Conservation (phyloP, 2,329 filamentous ascomycete genomes). For the Endothia cerciana region DNA sequence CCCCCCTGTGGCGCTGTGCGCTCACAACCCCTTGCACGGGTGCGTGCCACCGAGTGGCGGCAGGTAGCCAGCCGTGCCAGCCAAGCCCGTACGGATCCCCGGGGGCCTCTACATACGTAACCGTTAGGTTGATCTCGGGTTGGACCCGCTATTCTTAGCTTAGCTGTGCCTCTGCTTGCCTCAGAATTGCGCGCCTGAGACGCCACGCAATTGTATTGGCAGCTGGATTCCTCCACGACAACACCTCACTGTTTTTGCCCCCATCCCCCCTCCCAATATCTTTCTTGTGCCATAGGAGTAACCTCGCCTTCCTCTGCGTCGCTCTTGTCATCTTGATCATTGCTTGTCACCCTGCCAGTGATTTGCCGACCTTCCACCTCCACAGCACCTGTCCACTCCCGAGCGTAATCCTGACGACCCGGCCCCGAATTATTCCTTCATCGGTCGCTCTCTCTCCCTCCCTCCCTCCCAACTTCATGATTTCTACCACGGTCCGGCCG, state of each 20-base stretch:
- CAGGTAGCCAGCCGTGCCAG: not conserved
- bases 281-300: not conserved
- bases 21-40: no score
- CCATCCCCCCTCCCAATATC: not conserved
- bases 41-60: not conserved
- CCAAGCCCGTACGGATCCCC: not conserved
- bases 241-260: not conserved
- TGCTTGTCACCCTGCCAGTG: not conserved
- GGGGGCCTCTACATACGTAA: constrained; percentile 5
- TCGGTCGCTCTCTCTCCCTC: not conserved
- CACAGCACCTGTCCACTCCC: not conserved
- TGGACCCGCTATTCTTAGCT: constrained; percentile 17
- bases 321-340: not conserved
- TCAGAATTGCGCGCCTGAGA: constrained; percentile 19
- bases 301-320: not conserved
- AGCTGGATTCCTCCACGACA: not conserved
- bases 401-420: not conserved
- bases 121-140: not conserved
- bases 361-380: not conserved
- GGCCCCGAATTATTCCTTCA: not conserved
- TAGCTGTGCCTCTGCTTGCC: constrained; percentile 8
- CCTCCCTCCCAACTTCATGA: constrained; percentile 46
- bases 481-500: constrained; percentile 37
- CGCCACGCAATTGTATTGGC: constrained; percentile 14
- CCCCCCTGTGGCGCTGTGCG: no score